Evolutionary conservation across 352 stramenopile genomes (phyloP), one percentile per base, ranked within the genome.

Genomic region (Globisporangium lucens): DNA sequence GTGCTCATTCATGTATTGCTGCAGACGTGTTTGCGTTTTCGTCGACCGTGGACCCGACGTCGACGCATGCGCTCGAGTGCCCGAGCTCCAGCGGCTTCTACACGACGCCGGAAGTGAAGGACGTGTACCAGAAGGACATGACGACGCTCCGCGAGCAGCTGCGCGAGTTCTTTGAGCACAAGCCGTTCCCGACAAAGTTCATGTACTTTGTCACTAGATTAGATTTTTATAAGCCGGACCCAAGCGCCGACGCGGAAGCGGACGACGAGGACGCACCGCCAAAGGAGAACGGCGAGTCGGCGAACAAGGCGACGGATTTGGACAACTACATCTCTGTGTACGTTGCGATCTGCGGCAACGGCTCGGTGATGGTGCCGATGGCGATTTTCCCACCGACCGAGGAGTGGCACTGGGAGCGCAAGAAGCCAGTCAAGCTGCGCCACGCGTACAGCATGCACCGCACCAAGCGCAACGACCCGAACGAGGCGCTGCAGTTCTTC

Each of bases 311-410:
- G 9, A 36, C 49, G 13, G 71, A 64, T 27, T 73, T 94, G 24
- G 74, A 92, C 65, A 78, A 89, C 65, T 72, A 87, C 67, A 81
- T 94, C 29, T 90, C 87, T 4, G 79, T 94, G 65, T 94, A 94
- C 59, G 85, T 93, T n/a, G 87, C 87, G 30, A 87, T 94, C 65
- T 94, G 87, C 60, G 84, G 84, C 67, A 94, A 94, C 63, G 87
- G 87, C 13, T 93, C 85, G 0, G 87, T 94, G 12, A 94, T 94
- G 82, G 87, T 93, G 51, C 87, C 87, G 27, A 93, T 94, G 87
- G 79, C 87, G n/a, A 72, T 94, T 24, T 93, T 94, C 65, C 87
- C 87, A 29, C 87, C 87, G 1, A 79, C 87, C 2, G 87, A 94
- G 62, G 70, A 84, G 43, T 90, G 73, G 80, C 87, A 94, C 76